phyloP scores from a whole-genome alignment of 2,329 filamentous ascomycete genomes.

The Alternaria atra region DNA sequence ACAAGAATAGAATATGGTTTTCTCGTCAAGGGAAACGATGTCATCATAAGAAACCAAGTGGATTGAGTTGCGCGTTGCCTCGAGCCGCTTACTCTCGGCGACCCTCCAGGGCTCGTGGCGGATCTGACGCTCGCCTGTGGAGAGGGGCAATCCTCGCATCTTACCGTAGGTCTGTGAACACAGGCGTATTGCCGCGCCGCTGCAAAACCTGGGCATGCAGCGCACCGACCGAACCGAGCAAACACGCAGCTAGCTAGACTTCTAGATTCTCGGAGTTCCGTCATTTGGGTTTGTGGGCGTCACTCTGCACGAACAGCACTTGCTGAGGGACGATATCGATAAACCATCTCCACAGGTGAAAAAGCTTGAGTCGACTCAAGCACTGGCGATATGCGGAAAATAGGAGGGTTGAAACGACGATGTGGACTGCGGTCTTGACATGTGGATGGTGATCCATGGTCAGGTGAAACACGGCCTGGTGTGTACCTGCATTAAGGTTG shows the following conservation, averaged over 20 bases:
- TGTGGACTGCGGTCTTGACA: neutral
- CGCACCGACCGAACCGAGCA: neutral
- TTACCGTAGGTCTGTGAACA: conserved; percentile 2
- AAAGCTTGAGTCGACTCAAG: conserved; percentile 19
- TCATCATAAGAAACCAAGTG: neutral
- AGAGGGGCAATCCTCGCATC: conserved; percentile 2
- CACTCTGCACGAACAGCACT: conserved; percentile 1
- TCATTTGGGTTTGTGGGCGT: neutral
- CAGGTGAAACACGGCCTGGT: conserved; percentile 13
- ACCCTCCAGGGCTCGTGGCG: neutral
- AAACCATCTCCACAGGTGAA: conserved; percentile 8
- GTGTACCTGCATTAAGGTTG: conserved; percentile 14
- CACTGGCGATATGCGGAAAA: conserved; percentile 8
- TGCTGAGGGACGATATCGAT: conserved; percentile 13
- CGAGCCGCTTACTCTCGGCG: conserved; percentile 4
- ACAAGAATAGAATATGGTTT: neutral
- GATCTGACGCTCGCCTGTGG: neutral
- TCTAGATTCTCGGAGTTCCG: neutral
- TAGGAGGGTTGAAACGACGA: conserved; percentile 15
- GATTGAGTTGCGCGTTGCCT: conserved; percentile 4
- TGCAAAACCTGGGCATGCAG: neutral
- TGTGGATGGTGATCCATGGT: conserved; percentile 2
- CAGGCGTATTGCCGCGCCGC: neutral
- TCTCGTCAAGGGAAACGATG: neutral
- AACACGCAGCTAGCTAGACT: neutral